Evolutionary conservation across 352 stramenopile species (phyloP).

Genomic region (Nothophytophthora sp.): DNA sequence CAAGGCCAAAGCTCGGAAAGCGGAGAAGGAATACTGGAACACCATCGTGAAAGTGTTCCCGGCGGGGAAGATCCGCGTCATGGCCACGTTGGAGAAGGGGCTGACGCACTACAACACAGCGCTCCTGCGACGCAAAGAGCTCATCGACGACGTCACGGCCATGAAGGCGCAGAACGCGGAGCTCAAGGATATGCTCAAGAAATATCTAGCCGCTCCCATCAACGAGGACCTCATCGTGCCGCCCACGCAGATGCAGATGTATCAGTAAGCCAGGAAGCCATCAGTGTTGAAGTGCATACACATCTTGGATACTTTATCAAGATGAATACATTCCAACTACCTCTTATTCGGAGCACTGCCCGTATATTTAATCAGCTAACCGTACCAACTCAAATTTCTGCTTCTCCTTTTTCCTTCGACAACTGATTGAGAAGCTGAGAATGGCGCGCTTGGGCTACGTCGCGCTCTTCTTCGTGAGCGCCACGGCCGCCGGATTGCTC

Average conservation of each 20-base stretch:
- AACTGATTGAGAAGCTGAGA: not conserved
- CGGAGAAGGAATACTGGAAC: slow-evolving; percentile 82
- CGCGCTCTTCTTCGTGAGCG: slow-evolving; percentile 73
- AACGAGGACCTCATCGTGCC: slow-evolving; percentile 87
- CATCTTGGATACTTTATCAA: not conserved
- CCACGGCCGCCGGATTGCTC: slow-evolving; percentile 48
- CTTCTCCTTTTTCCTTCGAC: not conserved
- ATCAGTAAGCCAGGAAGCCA: slow-evolving; percentile 30
- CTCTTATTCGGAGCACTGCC: too few relatives aligned
- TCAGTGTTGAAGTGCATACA: slow-evolving; percentile 2
- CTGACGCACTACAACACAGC: slow-evolving; percentile 84
- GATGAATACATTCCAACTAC: not conserved
- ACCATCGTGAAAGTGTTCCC: slow-evolving; percentile 76
- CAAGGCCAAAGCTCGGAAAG: slow-evolving; percentile 44
- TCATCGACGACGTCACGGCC: slow-evolving; percentile 76
- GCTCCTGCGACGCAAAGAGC: slow-evolving; percentile 73
- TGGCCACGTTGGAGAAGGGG: slow-evolving; percentile 84
- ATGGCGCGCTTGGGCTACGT: slow-evolving; percentile 50
- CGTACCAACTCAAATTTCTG: not conserved
- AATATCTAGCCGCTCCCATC: slow-evolving; percentile 85
- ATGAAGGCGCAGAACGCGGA: slow-evolving; percentile 88
- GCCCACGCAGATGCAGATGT: slow-evolving; percentile 82
- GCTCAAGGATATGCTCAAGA: slow-evolving; percentile 90
- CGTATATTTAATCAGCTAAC: too few relatives aligned
- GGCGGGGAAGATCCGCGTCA: slow-evolving; percentile 66